These are phyloP conservation scores for Ormosia emarginata DNA, from an alignment of 306 rosid species.

Conservation along the genomic window DNA sequence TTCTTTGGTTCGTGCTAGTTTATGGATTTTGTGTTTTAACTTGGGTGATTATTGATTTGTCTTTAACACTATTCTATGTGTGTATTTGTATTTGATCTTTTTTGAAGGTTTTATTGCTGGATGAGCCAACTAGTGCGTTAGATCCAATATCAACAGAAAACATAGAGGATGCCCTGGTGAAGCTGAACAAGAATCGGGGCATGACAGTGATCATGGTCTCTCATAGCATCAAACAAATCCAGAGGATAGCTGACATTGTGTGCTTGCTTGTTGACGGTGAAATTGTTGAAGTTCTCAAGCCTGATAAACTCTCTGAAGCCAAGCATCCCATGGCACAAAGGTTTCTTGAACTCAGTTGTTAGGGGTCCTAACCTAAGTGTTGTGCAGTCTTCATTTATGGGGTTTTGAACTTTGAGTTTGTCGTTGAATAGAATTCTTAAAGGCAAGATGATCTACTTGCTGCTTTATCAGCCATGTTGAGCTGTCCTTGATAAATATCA, in stretches of 20 bases:
- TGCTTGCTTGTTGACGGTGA: conserved; percentile 84
- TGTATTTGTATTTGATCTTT: background rate
- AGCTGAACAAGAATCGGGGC: conserved; percentile 69
- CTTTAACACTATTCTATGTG: background rate
- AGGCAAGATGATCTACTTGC: background rate
- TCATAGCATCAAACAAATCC: conserved; percentile 87
- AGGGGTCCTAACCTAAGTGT: background rate
- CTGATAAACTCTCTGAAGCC: conserved; percentile 66
- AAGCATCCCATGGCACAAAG: conserved; percentile 83
- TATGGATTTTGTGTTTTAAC: background rate
- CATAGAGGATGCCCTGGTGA: conserved; percentile 73
- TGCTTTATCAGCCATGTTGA: background rate
- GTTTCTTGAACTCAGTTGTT: conserved; percentile 78
- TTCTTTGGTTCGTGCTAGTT: background rate
- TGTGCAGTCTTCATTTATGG: background rate
- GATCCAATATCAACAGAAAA: conserved; percentile 92
- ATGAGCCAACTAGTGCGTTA: conserved; percentile 92
- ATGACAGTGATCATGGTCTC: conserved; percentile 80
- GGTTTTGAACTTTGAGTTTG: background rate
- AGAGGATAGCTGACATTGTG: conserved; percentile 78
- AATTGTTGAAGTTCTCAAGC: conserved; percentile 69
- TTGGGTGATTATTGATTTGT: background rate
- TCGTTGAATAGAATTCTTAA: background rate
- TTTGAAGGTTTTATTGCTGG: conserved; percentile 71
- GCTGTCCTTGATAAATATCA: background rate